phyloP scores from a whole-genome alignment of 768 basidiomycete genomes.

The Kwoniella mangroviensis region DNA sequence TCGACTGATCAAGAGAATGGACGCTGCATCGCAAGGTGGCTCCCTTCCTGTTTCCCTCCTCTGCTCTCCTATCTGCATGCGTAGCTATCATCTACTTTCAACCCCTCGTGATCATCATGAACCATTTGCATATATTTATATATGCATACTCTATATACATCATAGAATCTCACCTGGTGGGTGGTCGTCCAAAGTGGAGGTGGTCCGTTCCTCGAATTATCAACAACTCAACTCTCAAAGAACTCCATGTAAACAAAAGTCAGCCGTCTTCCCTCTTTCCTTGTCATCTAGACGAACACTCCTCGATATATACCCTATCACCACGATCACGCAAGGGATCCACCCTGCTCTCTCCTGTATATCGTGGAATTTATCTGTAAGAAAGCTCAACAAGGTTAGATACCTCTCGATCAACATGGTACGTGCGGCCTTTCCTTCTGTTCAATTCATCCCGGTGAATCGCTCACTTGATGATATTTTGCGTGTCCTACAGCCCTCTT shows the following conservation, averaged over 20 bases:
- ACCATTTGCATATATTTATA: too few relatives aligned
- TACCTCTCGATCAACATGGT: neutral
- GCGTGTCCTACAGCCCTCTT: neutral
- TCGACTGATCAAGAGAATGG: too few relatives aligned
- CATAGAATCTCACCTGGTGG: neutral
- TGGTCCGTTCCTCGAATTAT: conserved; percentile 1
- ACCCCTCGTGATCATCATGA: too few relatives aligned
- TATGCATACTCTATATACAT: neutral
- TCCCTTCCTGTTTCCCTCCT: too few relatives aligned
- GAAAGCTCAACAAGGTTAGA: too few relatives aligned
- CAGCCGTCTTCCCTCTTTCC: neutral
- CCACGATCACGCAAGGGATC: too few relatives aligned
- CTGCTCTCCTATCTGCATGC: too few relatives aligned
- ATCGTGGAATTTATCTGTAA: too few relatives aligned
- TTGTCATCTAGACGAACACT: neutral
- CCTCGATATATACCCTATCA: too few relatives aligned
- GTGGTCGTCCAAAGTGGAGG: neutral
- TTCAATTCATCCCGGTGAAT: neutral
- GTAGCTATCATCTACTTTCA: too few relatives aligned
- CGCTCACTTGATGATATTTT: neutral
- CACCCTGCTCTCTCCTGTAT: neutral
- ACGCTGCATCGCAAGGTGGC: too few relatives aligned
- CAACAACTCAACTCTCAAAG: too few relatives aligned
- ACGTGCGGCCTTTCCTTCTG: neutral
- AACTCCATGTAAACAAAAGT: neutral